phyloP scores from a whole-genome alignment of 805 yeast genomes.

The Cyberlindnera bimundalis region DNA sequence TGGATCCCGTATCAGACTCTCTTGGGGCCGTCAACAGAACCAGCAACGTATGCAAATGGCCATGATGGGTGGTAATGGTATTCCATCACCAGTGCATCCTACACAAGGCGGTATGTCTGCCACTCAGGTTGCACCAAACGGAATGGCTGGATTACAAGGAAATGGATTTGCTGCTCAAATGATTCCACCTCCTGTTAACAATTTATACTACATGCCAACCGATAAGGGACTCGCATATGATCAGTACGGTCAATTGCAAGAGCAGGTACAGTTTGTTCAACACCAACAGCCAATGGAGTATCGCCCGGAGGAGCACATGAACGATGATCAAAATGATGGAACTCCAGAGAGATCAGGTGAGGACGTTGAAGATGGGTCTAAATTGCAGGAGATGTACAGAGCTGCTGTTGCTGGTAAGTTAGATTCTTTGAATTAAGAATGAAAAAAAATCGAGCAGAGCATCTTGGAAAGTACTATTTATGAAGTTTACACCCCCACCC shows the following conservation, averaged over 20 bases:
- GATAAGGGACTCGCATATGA: constrained; percentile 15
- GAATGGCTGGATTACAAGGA: constrained; percentile 2
- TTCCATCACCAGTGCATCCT: constrained; percentile 7
- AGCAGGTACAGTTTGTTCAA: constrained; percentile 2
- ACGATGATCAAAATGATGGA: not conserved
- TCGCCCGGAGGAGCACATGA: not conserved
- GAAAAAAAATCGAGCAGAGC: too few species aligned
- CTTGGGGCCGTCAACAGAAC: constrained; percentile 62
- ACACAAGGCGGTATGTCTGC: constrained; percentile 4
- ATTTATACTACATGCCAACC: constrained; percentile 20
- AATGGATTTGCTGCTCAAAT: constrained; percentile 15
- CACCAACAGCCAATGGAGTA: constrained; percentile 11
- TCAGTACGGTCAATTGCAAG: constrained; percentile 3
- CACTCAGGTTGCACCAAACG: constrained; percentile 1
- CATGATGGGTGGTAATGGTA: constrained; percentile 15
- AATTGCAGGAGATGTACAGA: constrained; percentile 27
- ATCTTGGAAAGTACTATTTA: not conserved
- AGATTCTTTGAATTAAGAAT: constrained; percentile 20
- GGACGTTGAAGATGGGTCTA: constrained; percentile 15
- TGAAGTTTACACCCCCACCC: too few species aligned
- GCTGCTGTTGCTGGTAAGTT: constrained; percentile 28
- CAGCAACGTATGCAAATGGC: constrained; percentile 24
- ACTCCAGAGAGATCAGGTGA: constrained; percentile 7
- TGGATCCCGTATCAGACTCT: constrained; percentile 67
- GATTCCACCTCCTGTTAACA: constrained; percentile 17